Evolutionary conservation across 2,329 filamentous ascomycete genomes (phyloP).

Genomic region (Hymenoscyphus salicellus): DNA sequence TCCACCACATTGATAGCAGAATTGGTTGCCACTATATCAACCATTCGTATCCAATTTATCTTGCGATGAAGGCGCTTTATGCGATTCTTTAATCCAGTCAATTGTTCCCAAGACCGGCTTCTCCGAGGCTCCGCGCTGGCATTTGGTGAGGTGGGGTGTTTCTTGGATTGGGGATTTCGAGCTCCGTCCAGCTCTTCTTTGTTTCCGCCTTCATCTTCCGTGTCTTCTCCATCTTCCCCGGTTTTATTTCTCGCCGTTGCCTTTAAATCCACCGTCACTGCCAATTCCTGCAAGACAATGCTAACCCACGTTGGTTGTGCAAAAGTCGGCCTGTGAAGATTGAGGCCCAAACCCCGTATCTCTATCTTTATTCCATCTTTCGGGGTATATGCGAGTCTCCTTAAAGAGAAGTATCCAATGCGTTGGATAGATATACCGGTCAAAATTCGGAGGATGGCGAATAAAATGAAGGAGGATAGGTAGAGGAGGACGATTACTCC

Average conservation of each 20-base stretch:
- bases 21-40: constrained; percentile 83
- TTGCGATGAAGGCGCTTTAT: constrained; percentile 84
- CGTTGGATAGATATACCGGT: constrained; percentile 95
- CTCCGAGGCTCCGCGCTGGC: constrained; percentile 41
- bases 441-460: constrained; percentile 86
- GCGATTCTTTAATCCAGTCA: constrained; percentile 76
- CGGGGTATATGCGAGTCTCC: constrained; percentile 85
- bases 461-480: constrained; percentile 86
- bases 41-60: constrained; percentile 82
- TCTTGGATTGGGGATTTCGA: constrained; percentile 21
- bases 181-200: constrained; percentile 22
- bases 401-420: constrained; percentile 86
- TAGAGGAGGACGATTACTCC: constrained; percentile 84
- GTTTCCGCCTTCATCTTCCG: constrained; percentile 30
- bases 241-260: constrained; percentile 52
- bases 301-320: constrained; percentile 96
- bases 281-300: constrained; percentile 80
- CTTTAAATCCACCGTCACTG: constrained; percentile 75
- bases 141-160: constrained; percentile 21
- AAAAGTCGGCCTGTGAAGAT: constrained; percentile 90
- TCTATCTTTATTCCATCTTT: constrained; percentile 87
- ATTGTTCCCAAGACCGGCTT: constrained; percentile 75
- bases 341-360: constrained; percentile 82
- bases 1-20: constrained; percentile 73
- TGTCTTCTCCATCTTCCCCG: constrained; percentile 24